Conservation (phyloP, 345 rosid genomes). For the Syzygium oleosum region DNA sequence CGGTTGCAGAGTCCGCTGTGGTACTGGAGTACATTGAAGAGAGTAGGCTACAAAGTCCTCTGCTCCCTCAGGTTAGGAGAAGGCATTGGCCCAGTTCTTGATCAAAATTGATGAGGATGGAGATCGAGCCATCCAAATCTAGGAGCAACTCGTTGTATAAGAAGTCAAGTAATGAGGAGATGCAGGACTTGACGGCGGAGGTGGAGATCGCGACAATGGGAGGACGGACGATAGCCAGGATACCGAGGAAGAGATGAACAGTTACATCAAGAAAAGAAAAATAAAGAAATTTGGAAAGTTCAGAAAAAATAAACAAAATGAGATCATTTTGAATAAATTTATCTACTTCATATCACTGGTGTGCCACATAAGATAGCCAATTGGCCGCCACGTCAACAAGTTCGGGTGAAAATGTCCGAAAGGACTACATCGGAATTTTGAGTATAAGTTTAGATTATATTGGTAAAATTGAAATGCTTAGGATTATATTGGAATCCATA, state of each 20-base stretch:
- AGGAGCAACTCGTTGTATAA: no score
- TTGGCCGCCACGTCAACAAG: background rate
- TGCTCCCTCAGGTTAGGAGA: constrained; percentile 15
- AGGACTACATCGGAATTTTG: no score
- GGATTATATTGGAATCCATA: background rate
- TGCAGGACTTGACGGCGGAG: no score
- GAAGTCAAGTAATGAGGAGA: no score
- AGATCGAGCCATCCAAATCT: no score
- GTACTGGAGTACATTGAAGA: constrained; percentile 24
- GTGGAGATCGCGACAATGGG: no score
- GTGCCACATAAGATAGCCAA: background rate
- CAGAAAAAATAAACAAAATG: no score
- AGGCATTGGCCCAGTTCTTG: constrained; percentile 18
- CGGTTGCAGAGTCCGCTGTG: constrained; percentile 18
- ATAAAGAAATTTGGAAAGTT: no score
- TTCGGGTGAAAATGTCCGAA: background rate
- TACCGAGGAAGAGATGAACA: no score
- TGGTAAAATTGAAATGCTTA: background rate
- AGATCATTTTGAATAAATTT: background rate
- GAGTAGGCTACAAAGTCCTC: constrained; percentile 11
- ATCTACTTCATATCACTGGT: accelerated
- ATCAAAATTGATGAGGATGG: constrained; percentile 13
- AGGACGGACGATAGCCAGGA: no score
- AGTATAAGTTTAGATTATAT: accelerated
- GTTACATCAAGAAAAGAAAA: no score